Evolutionary conservation across 192 early-diverging fungal genomes (phyloP), one percentile per base, ranked within the genome.

Genomic region (Diversispora eburnea): DNA sequence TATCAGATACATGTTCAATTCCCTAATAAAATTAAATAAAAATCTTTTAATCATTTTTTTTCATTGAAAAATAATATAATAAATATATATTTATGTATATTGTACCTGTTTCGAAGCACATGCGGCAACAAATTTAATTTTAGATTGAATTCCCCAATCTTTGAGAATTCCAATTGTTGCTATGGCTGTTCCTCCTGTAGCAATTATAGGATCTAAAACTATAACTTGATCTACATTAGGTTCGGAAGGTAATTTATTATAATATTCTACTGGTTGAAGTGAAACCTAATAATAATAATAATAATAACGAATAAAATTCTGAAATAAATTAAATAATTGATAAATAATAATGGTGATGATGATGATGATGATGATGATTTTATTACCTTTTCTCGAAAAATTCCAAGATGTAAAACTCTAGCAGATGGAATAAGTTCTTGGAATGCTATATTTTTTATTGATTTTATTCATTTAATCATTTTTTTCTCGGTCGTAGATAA

Each of bases 261-360:
- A 95, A 80, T 95, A 95, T 77, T 95, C 94, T n/a, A 95, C 92
- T 6, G 94, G 94, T 74, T 89, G 87, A 51, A 94, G 82, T 1
- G 92, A 90, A 5, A 87, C 68, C 83, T 88, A 33, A 33, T 33
- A 33, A 33, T 33, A 33, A 33, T 33, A 33, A 33, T 33, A 33
- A 33, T 33, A 33, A 33, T 33, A 33, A 33, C 25, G 25, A 33
- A 33, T 33, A 33, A 33, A 33, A 33, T 33, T 33, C 25, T 33
- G 25, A 33, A 33, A 33, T 33, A 33, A 33, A 33, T 33, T 33
- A 33, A 2, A 33, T 33, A 33, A 2, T 33, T 33, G 25, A 33
- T 1, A 33, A 33, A 33, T 33, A 2, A 33, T 33, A 2, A 33
- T 33, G 25, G 2, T 33, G 25, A 33, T 33, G 25, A 33, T 33